Conservation (phyloP, 208 protist species). For the Trichomonas vaginalis region DNA sequence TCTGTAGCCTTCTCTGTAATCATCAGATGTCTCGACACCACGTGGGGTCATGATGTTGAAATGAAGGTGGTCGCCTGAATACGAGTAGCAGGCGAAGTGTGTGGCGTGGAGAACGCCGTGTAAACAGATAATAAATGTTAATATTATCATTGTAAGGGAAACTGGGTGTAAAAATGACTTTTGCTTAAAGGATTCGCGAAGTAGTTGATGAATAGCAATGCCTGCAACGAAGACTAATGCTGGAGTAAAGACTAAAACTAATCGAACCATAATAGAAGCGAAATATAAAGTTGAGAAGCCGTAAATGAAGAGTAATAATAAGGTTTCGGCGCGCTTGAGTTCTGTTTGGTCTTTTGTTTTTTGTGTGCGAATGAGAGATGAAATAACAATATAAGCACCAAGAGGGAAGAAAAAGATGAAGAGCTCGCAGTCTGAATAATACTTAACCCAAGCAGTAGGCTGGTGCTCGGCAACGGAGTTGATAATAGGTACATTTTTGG, state of each 20-base stretch:
- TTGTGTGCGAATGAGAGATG: neutral
- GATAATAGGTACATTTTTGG: conserved; percentile 67
- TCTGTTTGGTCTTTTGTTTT: neutral
- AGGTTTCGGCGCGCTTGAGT: neutral
- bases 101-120: conserved; percentile 47
- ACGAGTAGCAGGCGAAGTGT: conserved; percentile 59
- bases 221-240: conserved; percentile 51
- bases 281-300: neutral
- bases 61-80: conserved; percentile 55
- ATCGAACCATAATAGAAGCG: conserved; percentile 56
- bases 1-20: conserved; percentile 82
- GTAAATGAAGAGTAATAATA: neutral
- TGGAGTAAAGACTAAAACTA: conserved; percentile 71
- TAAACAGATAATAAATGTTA: conserved; percentile 39
- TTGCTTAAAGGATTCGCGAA: neutral
- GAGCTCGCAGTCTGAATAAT: conserved; percentile 71
- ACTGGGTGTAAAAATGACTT: neutral
- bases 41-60: conserved; percentile 45
- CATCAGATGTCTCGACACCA: conserved; percentile 62
- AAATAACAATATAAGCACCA: conserved; percentile 60
- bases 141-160: neutral
- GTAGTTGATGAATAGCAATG: conserved; percentile 44
- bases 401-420: conserved; percentile 60
- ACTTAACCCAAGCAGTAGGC: conserved; percentile 68
- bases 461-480: conserved; percentile 79